Base-by-base conservation (phyloP, 805 yeast species). In the Myxozyma lipomycoides region DNA sequence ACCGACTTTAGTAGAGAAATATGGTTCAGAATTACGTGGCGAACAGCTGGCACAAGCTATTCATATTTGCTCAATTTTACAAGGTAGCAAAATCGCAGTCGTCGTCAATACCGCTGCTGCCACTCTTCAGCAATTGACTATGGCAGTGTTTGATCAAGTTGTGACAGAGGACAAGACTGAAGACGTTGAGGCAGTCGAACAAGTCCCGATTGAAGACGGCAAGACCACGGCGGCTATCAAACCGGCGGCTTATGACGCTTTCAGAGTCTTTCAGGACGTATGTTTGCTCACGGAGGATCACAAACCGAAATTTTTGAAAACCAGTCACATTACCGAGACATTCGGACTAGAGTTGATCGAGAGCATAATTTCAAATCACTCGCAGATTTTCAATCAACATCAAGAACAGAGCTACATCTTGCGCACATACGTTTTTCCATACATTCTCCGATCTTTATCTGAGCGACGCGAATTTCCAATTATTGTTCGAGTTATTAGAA, bases 71-170 rank as follows among this genome's bases (percentile, higher is more conserved):
- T 77, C 93, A 0, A 76, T 80, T 30, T 73, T 93, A 44, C 89
- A 86, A 49, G 70, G 79, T 12, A 84, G 80, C 54, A 84, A 85
- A 60, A 77, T 82, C 3, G 79, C 84, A 0, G 86, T 86, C 60
- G 95, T 93, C 3, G 75, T 80, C 12, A 90, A 89, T 61, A 86
- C 98, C 0, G 96, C 98, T 0, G 82, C 87, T 44, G 98, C 98
- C 1, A 57, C 98, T 2, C 75, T 89, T 41, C 95, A 89, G 56
- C 98, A 93, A 65, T 69, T 93, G 39, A 76, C 89, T 40, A 79
- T 84, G 34, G 79, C 84, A 26, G 77, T 89, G 0, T 91, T 84
- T 66, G 98, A 91, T 49, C 75, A 79, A 62, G 75, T 80, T 42
- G 9, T 54, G 42, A 15, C 47, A 22, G 43, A 54, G 25, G 59